Base-by-base conservation (phyloP, 2,329 filamentous ascomycete genomes). In the Biscogniauxia mediterranea region DNA sequence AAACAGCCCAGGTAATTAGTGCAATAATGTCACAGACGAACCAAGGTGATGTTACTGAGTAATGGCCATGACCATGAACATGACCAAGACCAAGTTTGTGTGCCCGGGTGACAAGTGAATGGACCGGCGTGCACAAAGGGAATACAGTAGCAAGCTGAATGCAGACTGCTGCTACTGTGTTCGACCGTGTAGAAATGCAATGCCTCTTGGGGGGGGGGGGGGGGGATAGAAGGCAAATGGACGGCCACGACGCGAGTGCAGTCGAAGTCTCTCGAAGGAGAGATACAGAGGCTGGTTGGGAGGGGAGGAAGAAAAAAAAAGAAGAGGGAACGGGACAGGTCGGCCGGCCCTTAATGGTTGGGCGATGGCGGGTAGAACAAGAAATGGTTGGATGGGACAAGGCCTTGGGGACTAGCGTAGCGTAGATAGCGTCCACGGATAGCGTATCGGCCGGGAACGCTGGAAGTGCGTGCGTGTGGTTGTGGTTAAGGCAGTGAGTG, bases 21-120 rank as follows among this genome's bases (percentile, higher is more conserved):
- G 52, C 17, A 51, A 53, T n/a, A 52, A 56, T 57, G 54, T 67
- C 56, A 67, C 65, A 59, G 62, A 65, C 60, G 53, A 64, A 55
- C 59, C 51, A 60, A 49, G 60, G 52, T 58, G 62, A 55, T 61
- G 38, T 46, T 38, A 51, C 32, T 63, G 58, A 57, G 42, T 32
- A 60, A 64, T 64, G 58, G 64, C 65, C 50, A 58, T 64, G 57
- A 66, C 59, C 57, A 57, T 54, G 38, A 32, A 2, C 28, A 32
- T 9, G 28, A 32, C 28, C 7, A 32, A 9, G 28, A 32, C 52
- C 62, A 20, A 55, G 23, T 23, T 23, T 23, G 23, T 56, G 54
- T 56, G 38, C 5, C 54, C 25, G 21, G 42, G 5, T 23, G 54
- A 56, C 54, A 49, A 56, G 38, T 50, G 54, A 56, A 56, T 26